Conservation (phyloP, 2,329 filamentous ascomycete genomes). For the Penicillium sp. region DNA sequence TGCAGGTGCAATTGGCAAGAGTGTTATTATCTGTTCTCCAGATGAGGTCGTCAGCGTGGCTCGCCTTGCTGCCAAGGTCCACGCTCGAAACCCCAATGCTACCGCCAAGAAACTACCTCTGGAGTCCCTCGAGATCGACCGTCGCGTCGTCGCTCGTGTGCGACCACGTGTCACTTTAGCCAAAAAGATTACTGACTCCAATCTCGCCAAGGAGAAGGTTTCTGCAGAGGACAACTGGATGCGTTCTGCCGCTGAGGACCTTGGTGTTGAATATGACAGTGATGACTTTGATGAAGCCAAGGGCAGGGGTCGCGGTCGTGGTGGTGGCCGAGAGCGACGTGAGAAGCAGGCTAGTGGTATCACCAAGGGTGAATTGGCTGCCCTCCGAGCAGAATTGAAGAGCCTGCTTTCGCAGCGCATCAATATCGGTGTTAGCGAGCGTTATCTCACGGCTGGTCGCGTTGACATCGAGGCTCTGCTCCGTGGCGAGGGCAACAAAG, state of each 20-base stretch:
- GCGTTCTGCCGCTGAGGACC: conserved; percentile 79
- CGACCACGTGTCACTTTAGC: conserved; percentile 75
- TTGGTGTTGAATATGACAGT: conserved; percentile 90
- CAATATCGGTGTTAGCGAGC: conserved; percentile 84
- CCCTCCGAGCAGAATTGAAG: conserved; percentile 70
- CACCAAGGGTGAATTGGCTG: conserved; percentile 71
- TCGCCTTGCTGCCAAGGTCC: conserved; percentile 83
- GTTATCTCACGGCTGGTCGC: conserved; percentile 78
- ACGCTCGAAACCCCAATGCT: conserved; percentile 61
- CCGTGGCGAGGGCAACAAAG: conserved; percentile 62
- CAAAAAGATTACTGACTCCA: conserved; percentile 83
- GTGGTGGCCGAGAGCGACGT: conserved; percentile 71
- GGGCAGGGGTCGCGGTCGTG: conserved; percentile 69
- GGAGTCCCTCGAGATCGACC: conserved; percentile 75
- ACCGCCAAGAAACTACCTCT: conserved; percentile 63
- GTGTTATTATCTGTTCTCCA: conserved; percentile 83
- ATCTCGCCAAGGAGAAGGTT: conserved; percentile 83
- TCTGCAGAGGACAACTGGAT: conserved; percentile 83
- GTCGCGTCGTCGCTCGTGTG: conserved; percentile 72
- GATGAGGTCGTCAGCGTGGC: conserved; percentile 87
- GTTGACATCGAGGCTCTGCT: conserved; percentile 78
- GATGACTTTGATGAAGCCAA: conserved; percentile 75
- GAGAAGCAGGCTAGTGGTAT: conserved; percentile 68
- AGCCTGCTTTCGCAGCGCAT: conserved; percentile 70
- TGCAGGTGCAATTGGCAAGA: conserved; percentile 73